Evolutionary conservation across 2,329 filamentous ascomycete genomes (phyloP).

Genomic region (Diaporthe velutina): DNA sequence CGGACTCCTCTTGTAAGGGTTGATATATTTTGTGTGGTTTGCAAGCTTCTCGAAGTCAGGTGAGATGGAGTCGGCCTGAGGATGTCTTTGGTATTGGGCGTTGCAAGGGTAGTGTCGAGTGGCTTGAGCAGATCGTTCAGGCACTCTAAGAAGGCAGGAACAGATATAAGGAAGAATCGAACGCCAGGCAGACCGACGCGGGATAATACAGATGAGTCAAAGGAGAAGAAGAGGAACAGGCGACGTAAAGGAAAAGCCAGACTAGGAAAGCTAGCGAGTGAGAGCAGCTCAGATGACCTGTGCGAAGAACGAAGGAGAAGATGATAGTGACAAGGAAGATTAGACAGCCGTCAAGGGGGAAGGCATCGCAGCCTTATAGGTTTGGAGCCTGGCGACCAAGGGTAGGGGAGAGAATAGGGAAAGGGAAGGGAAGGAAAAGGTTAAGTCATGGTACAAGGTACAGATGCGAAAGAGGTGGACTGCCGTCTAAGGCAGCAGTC

Average conservation of each 20-base stretch:
- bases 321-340: slow-evolving; percentile 44
- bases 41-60: slow-evolving; percentile 43
- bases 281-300: slow-evolving; percentile 39
- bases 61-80: slow-evolving; percentile 30
- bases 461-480: slow-evolving; percentile 33
- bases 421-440: slow-evolving; percentile 35
- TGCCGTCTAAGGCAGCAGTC: slow-evolving; percentile 39
- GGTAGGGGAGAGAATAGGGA: slow-evolving; percentile 43
- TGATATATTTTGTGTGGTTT: slow-evolving; percentile 39
- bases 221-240: slow-evolving; percentile 34
- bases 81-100: too few relatives aligned
- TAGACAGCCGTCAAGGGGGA: slow-evolving; percentile 45
- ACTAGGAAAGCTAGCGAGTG: slow-evolving; percentile 41
- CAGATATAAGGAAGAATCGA: slow-evolving; percentile 27
- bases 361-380: slow-evolving; percentile 70
- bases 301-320: slow-evolving; percentile 41
- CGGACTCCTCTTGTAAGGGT: slow-evolving; percentile 42
- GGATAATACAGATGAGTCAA: slow-evolving; percentile 37
- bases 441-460: slow-evolving; percentile 35
- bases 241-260: slow-evolving; percentile 41
- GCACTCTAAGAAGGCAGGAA: slow-evolving; percentile 28
- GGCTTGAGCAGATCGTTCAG: slow-evolving; percentile 31
- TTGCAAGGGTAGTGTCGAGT: slow-evolving; percentile 18
- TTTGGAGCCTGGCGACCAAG: slow-evolving; percentile 53
- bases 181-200: slow-evolving; percentile 32